Base-by-base conservation (phyloP, 495 filamentous ascomycete species). In the Hyaloscypha finlandica region DNA sequence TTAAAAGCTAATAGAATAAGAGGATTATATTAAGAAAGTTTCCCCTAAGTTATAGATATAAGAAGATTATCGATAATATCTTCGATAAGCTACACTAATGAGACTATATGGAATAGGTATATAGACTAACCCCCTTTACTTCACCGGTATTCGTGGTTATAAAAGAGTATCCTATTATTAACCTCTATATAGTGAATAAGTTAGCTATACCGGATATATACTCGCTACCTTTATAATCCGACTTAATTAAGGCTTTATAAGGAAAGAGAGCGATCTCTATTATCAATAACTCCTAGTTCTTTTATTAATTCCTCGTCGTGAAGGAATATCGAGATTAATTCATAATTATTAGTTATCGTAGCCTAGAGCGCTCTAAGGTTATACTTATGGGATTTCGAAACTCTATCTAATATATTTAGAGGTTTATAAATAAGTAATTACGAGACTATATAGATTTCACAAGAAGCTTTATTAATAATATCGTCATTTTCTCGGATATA, bases 191-290 rank as follows among this genome's bases (percentile, higher is more conserved):
- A 1, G 2, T 64, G 5, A 64, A 64, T 31, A 37, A 39, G 0
- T 12, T 64, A 4, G 30, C 22, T 3, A 33, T 64, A 1, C 48
- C 62, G 8, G 62, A 64, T 30, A 16, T 45, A 14, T 64, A 64
- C 16, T 51, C 52, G 6, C n/a, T 64, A 12, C 62, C 48, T 1
- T 5, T 42, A 8, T 29, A 64, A 31, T 20, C 2, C 1, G 62
- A 64, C 8, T 22, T 64, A 5, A 35, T 57, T 9, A 16, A 20
- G 12, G n/a, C 2, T 1, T 4, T 33, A 8, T 1, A 1, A 5
- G 53, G 31, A 4, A 14, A 4, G 6, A 16, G 19, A 1, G 55
- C 4, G 2, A 64, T 64, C 29, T 16, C 62, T 4, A 45, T 57
- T 31, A 37, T 64, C 5, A 45, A 64, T 30, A 45, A 0, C n/a